Evolutionary conservation across 179 eudicot species (phyloP).

Genomic region (Drosera spatulata): DNA sequence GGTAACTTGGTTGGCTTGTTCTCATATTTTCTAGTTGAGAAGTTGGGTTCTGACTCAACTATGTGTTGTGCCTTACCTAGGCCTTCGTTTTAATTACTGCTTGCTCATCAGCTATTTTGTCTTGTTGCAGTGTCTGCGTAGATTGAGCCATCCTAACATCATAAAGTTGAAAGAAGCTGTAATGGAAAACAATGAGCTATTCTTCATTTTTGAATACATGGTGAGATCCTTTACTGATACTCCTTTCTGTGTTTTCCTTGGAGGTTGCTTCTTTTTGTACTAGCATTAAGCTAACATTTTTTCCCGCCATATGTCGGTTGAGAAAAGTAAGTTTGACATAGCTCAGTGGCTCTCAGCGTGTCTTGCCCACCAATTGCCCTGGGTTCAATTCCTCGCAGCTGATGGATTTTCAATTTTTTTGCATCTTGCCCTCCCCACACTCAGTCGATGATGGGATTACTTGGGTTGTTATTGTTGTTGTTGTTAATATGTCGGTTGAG

Average conservation of each 20-base stretch:
- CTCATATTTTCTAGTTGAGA: background rate
- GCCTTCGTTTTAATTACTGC: background rate
- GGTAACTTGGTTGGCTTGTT: conserved; percentile 24
- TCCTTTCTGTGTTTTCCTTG: conserved; percentile 1
- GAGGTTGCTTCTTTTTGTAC: background rate
- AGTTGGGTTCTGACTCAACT: background rate
- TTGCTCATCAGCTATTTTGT: conserved; percentile 2
- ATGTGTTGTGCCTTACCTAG: background rate
- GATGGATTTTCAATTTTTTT: too few relatives aligned
- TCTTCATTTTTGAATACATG: conserved; percentile 95
- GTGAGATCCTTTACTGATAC: conserved; percentile 20
- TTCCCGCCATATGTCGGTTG: background rate
- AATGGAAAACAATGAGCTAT: conserved; percentile 67
- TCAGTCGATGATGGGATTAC: too few relatives aligned
- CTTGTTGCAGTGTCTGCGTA: conserved; percentile 62
- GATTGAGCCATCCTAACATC: too few relatives aligned
- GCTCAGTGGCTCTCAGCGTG: too few relatives aligned
- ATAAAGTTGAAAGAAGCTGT: conserved; percentile 95
- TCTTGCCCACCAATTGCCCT: too few relatives aligned
- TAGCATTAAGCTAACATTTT: background rate
- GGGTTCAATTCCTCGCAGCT: too few relatives aligned
- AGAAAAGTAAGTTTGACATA: background rate
- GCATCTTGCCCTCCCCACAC: too few relatives aligned
- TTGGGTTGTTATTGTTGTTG: too few relatives aligned
- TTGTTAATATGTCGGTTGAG: too few relatives aligned